Conservation (phyloP, 495 filamentous ascomycete species). For the Echria macrotheca region DNA sequence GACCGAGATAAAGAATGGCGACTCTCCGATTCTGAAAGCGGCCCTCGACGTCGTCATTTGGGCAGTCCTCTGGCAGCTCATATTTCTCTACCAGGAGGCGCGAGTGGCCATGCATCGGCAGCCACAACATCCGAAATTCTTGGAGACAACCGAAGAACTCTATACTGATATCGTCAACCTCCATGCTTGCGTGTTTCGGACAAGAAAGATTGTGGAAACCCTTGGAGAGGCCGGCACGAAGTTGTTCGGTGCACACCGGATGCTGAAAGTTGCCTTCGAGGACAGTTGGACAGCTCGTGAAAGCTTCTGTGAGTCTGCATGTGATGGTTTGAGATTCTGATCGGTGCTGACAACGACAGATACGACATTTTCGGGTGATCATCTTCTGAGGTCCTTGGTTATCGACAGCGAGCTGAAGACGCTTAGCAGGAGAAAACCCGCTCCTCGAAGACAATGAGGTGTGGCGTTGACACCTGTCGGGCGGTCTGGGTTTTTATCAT, state of each 20-base stretch:
- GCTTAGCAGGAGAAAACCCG: neutral
- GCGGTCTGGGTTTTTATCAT: neutral
- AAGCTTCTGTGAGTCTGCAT: slow-evolving; percentile 21
- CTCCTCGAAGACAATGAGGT: neutral
- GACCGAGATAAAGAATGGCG: neutral
- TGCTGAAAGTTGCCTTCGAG: slow-evolving; percentile 8
- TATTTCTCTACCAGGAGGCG: slow-evolving; percentile 22
- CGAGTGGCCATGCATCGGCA: slow-evolving; percentile 3
- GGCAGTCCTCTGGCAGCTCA: slow-evolving; percentile 24
- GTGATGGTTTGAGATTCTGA: too few species aligned
- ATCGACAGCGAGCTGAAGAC: neutral
- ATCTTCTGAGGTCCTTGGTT: neutral
- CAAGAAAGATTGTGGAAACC: slow-evolving; percentile 9
- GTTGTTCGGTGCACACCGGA: slow-evolving; percentile 9
- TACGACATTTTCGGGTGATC: neutral
- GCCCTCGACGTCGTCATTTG: slow-evolving; percentile 14
- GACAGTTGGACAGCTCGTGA: slow-evolving; percentile 8
- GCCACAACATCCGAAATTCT: slow-evolving; percentile 12
- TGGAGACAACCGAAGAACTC: slow-evolving; percentile 14
- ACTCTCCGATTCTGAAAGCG: neutral
- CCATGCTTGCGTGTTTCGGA: slow-evolving; percentile 18
- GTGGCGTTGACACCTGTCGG: too few species aligned
- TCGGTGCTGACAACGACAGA: too few species aligned
- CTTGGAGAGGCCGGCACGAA: slow-evolving; percentile 9
- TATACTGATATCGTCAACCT: slow-evolving; percentile 18